Evolutionary conservation across 2,329 filamentous ascomycete species (phyloP).

Genomic region (Microcyclospora tardicrescens): DNA sequence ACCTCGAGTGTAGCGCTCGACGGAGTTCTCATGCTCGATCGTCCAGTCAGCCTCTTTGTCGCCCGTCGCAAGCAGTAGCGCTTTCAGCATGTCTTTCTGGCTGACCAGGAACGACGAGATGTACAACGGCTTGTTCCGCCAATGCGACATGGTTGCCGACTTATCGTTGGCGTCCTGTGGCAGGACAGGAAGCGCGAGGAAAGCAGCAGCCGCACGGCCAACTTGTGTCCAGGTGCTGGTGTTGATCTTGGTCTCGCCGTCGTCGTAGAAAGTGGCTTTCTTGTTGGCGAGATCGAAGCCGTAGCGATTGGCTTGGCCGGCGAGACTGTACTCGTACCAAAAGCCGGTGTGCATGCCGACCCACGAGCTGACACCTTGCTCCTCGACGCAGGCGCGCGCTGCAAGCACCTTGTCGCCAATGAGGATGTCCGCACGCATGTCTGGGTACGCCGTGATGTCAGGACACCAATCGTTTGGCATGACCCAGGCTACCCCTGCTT

Average conservation of each 20-base stretch:
- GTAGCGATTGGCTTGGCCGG: constrained; percentile 16
- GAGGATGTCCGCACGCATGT: constrained; percentile 6
- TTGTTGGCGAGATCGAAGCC: constrained; percentile 15
- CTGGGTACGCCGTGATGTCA: constrained; percentile 9
- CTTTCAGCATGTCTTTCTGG: constrained; percentile 26
- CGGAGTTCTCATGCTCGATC: constrained; percentile 12
- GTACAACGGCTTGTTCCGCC: constrained; percentile 24
- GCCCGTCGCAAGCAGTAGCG: constrained; percentile 21
- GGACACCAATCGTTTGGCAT: constrained; percentile 9
- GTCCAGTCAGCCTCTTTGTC: constrained; percentile 26
- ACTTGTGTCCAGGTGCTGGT: constrained; percentile 21
- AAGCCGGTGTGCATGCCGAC: constrained; percentile 17
- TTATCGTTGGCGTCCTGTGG: constrained; percentile 9
- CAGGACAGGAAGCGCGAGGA: constrained; percentile 21
- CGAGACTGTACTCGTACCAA: constrained; percentile 22
- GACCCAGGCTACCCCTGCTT: constrained; percentile 20
- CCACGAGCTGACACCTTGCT: constrained; percentile 12
- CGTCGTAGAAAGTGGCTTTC: constrained; percentile 20
- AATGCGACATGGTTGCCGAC: constrained; percentile 24
- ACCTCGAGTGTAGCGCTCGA: constrained; percentile 37
- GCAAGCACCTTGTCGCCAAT: constrained; percentile 3
- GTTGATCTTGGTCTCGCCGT: constrained; percentile 22
- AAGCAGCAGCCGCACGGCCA: constrained; percentile 20
- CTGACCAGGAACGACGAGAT: constrained; percentile 24
- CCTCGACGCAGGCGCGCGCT: constrained; percentile 9